phyloP scores from a whole-genome alignment of 23 red algal genomes.

The Gracilariopsis chorda region DNA sequence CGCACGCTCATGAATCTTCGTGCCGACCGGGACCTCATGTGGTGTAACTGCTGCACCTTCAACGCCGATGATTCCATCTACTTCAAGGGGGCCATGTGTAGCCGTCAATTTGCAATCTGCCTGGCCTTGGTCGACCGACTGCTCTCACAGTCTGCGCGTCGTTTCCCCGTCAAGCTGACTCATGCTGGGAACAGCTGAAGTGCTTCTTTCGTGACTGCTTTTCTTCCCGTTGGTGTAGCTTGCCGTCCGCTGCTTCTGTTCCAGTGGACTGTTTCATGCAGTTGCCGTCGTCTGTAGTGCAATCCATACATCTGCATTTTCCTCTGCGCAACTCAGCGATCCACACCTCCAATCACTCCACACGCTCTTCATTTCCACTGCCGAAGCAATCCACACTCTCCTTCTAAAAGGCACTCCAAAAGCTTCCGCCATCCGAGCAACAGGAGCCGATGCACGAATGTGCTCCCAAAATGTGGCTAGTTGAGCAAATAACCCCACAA shows the following conservation, averaged over 20 bases:
- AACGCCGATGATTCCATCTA: conserved; percentile 61
- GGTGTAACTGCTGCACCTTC: conserved; percentile 77
- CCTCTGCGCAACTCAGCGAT: background rate
- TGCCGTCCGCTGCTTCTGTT: too few relatives aligned
- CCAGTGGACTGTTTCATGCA: background rate
- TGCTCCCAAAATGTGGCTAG: conserved; percentile 65
- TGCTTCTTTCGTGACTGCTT: too few relatives aligned
- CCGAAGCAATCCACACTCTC: background rate
- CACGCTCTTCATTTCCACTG: background rate
- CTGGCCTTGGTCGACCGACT: too few relatives aligned
- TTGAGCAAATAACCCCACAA: conserved; percentile 73
- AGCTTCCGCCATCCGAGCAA: background rate
- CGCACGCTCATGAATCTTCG: conserved; percentile 22
- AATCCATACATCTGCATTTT: background rate
- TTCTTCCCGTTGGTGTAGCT: too few relatives aligned
- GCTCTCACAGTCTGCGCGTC: too few relatives aligned
- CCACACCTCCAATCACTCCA: background rate
- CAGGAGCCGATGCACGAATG: background rate
- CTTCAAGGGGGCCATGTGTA: conserved; percentile 31
- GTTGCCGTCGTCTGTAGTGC: background rate
- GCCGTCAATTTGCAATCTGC: too few relatives aligned
- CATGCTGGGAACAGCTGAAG: too few relatives aligned
- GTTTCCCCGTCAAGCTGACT: too few relatives aligned
- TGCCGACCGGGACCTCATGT: conserved; percentile 73
- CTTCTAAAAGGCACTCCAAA: background rate